These are phyloP conservation scores for Fusarium begoniae DNA, from an alignment of 2,329 filamentous ascomycete species.

Conservation along the genomic window DNA sequence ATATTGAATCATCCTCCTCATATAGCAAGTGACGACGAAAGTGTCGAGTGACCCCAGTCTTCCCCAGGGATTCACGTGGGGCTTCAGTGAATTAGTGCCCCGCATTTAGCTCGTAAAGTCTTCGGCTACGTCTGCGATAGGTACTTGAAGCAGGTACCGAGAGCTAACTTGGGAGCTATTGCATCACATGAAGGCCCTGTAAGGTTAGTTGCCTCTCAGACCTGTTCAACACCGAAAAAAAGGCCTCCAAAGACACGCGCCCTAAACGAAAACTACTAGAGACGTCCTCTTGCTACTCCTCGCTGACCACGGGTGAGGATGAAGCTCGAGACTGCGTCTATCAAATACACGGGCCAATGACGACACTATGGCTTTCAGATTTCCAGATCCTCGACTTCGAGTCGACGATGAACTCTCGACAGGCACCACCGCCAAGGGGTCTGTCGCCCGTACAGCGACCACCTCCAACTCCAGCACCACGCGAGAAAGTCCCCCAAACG, in stretches of 20 bases:
- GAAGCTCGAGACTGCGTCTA: slow-evolving; percentile 35
- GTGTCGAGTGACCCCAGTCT: slow-evolving; percentile 22
- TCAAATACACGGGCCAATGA: slow-evolving; percentile 39
- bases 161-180: slow-evolving; percentile 39
- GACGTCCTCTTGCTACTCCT: slow-evolving; percentile 28
- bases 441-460: slow-evolving; percentile 33
- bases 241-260: slow-evolving; percentile 18
- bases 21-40: background rate
- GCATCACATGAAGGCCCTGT: slow-evolving; percentile 43
- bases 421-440: slow-evolving; percentile 25
- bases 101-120: slow-evolving; percentile 38
- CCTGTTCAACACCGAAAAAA: slow-evolving; percentile 25
- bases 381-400: slow-evolving; percentile 44
- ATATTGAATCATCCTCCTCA: background rate
- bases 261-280: slow-evolving; percentile 6
- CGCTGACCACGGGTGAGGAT: slow-evolving; percentile 35
- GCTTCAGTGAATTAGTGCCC: slow-evolving; percentile 41
- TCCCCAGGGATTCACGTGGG: slow-evolving; percentile 32
- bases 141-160: slow-evolving; percentile 30
- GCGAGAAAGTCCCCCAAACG: slow-evolving; percentile 38
- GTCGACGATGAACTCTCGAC: slow-evolving; percentile 41
- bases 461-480: slow-evolving; percentile 20
- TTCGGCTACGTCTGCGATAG: slow-evolving; percentile 11
- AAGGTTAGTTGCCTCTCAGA: slow-evolving; percentile 9
- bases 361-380: slow-evolving; percentile 53